Evolutionary conservation across 1,284 basidiomycete species (phyloP).

Genomic region (Ceratobasidium sp.): DNA sequence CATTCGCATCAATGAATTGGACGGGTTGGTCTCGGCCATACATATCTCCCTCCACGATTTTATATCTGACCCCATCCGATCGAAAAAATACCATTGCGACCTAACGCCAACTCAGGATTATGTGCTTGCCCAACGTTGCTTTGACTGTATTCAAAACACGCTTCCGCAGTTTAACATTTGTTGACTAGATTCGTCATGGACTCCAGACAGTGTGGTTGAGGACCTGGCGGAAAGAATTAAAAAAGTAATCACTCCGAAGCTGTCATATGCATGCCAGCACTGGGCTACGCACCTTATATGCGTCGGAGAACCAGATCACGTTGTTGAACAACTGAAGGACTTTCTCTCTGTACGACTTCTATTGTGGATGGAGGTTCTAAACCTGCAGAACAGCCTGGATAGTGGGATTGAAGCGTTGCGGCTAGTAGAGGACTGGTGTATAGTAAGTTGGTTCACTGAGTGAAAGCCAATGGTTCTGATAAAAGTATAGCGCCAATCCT

Average conservation of each 20-base stretch:
- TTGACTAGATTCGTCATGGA: conserved; percentile 1
- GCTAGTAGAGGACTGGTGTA: neutral
- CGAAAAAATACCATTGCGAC: neutral
- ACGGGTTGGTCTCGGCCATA: neutral
- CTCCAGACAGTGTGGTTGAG: neutral
- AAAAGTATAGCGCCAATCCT: neutral
- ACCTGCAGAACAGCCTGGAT: neutral
- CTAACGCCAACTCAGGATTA: neutral
- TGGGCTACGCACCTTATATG: conserved; percentile 3
- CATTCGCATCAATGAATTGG: neutral
- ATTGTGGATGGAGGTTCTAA: conserved; percentile 24
- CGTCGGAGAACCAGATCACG: neutral
- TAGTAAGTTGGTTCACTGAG: neutral
- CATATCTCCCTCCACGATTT: conserved; percentile 16
- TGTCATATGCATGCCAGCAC: conserved; percentile 16
- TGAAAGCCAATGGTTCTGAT: neutral
- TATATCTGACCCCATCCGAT: neutral
- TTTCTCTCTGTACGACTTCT: conserved; percentile 6
- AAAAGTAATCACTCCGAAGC: neutral
- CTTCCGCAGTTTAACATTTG: conserved; percentile 19
- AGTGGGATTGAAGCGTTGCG: neutral
- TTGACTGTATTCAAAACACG: neutral
- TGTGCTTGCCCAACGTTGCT: neutral
- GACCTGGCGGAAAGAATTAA: neutral
- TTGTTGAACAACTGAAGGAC: neutral